phyloP scores from a whole-genome alignment of 805 yeast species.

The Saccharomycopsis malanga region DNA sequence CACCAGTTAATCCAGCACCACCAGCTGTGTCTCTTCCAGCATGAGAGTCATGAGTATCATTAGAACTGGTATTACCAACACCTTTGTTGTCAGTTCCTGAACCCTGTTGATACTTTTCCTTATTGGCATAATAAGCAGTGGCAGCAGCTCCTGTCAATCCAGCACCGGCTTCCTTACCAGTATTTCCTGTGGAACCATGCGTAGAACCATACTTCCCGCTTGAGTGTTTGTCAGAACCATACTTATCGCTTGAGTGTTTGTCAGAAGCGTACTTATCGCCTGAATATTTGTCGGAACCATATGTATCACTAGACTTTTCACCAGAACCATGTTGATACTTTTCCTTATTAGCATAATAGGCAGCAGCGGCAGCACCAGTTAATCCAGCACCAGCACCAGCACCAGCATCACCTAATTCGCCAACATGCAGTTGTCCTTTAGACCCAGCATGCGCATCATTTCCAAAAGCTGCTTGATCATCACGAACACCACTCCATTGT shows the following conservation, averaged over 20 bases:
- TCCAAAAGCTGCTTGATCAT: too few species aligned
- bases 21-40: too few species aligned
- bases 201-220: too few species aligned
- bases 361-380: not conserved
- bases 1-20: not conserved
- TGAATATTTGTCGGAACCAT: not conserved
- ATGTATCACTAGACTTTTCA: not conserved
- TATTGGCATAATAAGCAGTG: not conserved
- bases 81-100: not conserved
- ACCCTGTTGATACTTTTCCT: too few species aligned
- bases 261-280: not conserved
- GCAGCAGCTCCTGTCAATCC: not conserved
- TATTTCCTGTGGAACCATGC: not conserved
- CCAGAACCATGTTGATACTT: not conserved
- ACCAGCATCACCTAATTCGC: not conserved
- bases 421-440: not conserved
- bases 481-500: not conserved
- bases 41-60: too few species aligned
- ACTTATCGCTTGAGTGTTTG: too few species aligned
- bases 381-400: not conserved
- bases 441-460: too few species aligned
- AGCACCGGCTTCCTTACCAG: not conserved
- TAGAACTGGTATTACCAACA: not conserved
- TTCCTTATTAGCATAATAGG: not conserved
- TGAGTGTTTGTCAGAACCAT: too few species aligned